Base-by-base conservation (phyloP, 129 eudicot genomes). In the Cynara cardunculus region DNA sequence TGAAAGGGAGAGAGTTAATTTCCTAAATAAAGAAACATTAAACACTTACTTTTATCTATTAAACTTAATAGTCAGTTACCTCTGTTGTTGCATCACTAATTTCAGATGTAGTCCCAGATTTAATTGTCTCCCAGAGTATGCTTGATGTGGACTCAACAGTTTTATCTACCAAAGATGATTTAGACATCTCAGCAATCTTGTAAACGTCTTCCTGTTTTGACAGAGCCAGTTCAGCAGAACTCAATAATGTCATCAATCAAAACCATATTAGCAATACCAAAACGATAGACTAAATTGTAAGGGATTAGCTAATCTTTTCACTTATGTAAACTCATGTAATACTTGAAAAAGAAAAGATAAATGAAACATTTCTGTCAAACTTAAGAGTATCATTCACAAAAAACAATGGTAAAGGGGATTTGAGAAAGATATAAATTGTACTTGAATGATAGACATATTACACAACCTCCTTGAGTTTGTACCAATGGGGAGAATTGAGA, bases 171-270 rank as follows among this genome's bases (percentile, higher is more conserved):
- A 19, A 56, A 30, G 71, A 30, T 19, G 53, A 56, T 30, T 75
- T 75, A 6, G 44, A 6, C 79, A 56, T 75, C 30, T 75, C 49
- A 28, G 70, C 67, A 13, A 75, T 75, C 27, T 31, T 75, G 79
- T 75, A 75, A 26, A 56, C 22, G 3, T 75, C 79, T 35, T 75
- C 79, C 79, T 75, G 27, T 19, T 28, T 26, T 0, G 25, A 69
- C 69, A 28, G 75, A 74, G 37, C 75, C 90, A 90, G 83, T 87
- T 68, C 37, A 18, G 62, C 22, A 53, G 21, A 49, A 49, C 12
- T 49, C 22, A 16, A 49, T 49, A 16, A 49, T 53, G 22, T 53
- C 8, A 53, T 53, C 21, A 46, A 53, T 53, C 16, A 18, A 53
- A 53, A 53, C 62, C 62, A 3, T 14, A 46, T 46, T 14, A 53